Conservation (phyloP, 257 asterid genomes). For the Echium plantagineum region DNA sequence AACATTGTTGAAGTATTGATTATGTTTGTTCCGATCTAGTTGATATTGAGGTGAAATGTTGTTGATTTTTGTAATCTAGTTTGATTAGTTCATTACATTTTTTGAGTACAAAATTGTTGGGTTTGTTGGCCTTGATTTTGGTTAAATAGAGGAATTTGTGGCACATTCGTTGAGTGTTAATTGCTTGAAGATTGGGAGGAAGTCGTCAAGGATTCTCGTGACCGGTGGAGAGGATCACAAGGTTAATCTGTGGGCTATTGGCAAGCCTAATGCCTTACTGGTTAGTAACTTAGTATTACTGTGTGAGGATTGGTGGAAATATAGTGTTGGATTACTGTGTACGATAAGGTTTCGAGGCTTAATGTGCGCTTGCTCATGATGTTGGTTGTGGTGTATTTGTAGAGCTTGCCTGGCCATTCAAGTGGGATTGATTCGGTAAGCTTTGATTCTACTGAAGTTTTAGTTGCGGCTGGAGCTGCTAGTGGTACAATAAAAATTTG, state of each 20-base stretch:
- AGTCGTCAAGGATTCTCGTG: constrained; percentile 62
- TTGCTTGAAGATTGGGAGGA: constrained; percentile 90
- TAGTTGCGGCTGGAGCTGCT: constrained; percentile 92
- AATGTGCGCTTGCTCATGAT: background rate
- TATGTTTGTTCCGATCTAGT: background rate
- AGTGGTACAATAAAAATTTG: constrained; percentile 92
- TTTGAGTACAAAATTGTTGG: background rate
- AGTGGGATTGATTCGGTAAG: constrained; percentile 93
- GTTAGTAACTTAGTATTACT: constrained; percentile 65
- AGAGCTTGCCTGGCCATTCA: constrained; percentile 87
- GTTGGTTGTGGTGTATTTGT: constrained; percentile 13
- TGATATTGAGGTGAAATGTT: background rate
- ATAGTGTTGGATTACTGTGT: too few relatives aligned
- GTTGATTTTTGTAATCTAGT: background rate
- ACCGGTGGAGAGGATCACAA: constrained; percentile 98
- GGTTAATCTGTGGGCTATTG: constrained; percentile 93
- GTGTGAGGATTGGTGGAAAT: background rate
- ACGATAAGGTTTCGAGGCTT: too few relatives aligned
- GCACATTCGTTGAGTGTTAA: constrained; percentile 92
- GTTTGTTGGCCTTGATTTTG: background rate
- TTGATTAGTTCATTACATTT: background rate
- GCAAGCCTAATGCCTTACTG: constrained; percentile 65
- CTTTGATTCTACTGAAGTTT: constrained; percentile 80
- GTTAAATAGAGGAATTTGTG: constrained; percentile 76
- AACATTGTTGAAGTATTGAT: background rate